Evolutionary conservation across 2,329 filamentous ascomycete species (phyloP).

Genomic region (Dothistroma septosporum): DNA sequence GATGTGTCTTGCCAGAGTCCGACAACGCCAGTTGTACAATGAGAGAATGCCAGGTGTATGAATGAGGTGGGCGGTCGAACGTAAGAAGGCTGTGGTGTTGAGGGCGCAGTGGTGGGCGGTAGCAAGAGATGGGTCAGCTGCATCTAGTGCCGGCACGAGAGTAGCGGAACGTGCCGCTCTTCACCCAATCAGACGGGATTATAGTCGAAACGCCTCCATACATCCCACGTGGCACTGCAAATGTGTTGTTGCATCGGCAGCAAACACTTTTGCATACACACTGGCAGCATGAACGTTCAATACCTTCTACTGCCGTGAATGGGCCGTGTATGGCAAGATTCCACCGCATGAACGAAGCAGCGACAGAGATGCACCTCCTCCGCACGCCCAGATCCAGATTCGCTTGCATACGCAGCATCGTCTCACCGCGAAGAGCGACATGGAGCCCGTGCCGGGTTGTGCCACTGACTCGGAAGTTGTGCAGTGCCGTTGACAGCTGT

Average conservation of each 20-base stretch:
- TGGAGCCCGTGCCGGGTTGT: not conserved
- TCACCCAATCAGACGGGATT: not conserved
- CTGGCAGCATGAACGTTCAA: not conserved
- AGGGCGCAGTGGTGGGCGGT: constrained; percentile 2
- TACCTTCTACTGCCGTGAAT: no score
- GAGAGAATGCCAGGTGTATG: not conserved
- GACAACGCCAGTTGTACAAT: not conserved
- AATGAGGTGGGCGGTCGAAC: not conserved
- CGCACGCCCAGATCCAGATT: not conserved
- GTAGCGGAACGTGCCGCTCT: not conserved
- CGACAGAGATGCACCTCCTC: not conserved
- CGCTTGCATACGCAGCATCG: not conserved
- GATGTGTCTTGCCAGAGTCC: not conserved
- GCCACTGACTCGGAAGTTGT: not conserved
- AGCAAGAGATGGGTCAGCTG: not conserved
- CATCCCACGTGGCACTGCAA: not conserved
- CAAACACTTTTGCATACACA: not conserved
- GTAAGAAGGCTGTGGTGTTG: not conserved
- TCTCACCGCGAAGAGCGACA: not conserved
- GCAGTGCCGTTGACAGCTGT: not conserved
- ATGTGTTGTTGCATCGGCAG: not conserved
- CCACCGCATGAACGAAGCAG: not conserved
- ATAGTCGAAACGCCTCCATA: not conserved
- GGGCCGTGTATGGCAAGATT: no score
- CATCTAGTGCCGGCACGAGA: not conserved